Percentiles rank a stretch among this genome's conserved stretches.
phyloP scores from a whole-genome alignment of 371 early-diverging fungal species.

The Circinella minor region DNA sequence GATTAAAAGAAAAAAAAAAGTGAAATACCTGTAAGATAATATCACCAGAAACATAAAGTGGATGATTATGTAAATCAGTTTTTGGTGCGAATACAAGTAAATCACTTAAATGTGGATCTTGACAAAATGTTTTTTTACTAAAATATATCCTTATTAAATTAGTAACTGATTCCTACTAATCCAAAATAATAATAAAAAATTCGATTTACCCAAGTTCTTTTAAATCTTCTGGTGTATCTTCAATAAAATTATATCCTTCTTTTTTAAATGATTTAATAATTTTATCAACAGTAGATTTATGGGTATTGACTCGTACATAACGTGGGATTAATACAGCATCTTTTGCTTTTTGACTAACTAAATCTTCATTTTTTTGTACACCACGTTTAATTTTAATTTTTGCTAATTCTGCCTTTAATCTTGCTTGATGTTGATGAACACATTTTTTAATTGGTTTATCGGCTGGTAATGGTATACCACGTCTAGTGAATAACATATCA shows the following conservation, averaged over 20 bases:
- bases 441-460: slow-evolving; percentile 67
- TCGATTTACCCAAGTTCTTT: slow-evolving; percentile 36
- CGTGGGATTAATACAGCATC: slow-evolving; percentile 64
- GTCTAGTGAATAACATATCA: slow-evolving; percentile 81
- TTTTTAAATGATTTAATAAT: slow-evolving; percentile 69
- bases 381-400: slow-evolving; percentile 73
- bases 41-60: slow-evolving; percentile 71
- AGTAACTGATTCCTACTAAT: not conserved
- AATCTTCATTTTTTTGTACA: slow-evolving; percentile 67
- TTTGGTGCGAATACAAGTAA: slow-evolving; percentile 85
- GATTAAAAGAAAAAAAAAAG: no score
- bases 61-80: slow-evolving; percentile 84
- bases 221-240: slow-evolving; percentile 36
- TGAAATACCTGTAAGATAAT: slow-evolving; percentile 83
- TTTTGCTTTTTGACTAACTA: slow-evolving; percentile 65
- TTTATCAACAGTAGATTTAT: slow-evolving; percentile 69
- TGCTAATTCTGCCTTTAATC: slow-evolving; percentile 77
- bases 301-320: slow-evolving; percentile 78
- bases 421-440: slow-evolving; percentile 68
- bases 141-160: not conserved
- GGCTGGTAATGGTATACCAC: slow-evolving; percentile 69
- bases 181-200: no score
- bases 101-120: slow-evolving; percentile 81
- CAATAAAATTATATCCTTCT: slow-evolving; percentile 61
- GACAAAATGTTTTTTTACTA: slow-evolving; percentile 42